Evolutionary conservation across 257 asterid genomes (phyloP), one percentile per base, ranked within the genome.

Genomic region (Paraleonurus japonicus): DNA sequence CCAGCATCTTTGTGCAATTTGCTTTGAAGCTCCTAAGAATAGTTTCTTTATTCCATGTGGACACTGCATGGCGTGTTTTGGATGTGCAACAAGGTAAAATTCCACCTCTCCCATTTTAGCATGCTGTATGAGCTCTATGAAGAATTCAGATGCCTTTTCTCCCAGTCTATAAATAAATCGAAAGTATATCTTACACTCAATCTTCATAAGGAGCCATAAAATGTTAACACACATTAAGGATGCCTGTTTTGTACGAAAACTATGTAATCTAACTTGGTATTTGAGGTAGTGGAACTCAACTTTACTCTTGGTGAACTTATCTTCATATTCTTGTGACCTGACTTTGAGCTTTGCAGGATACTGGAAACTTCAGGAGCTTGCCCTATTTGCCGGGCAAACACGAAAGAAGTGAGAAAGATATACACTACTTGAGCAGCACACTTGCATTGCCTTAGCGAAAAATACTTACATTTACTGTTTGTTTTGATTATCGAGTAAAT

Each of bases 11-110:
- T 92, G 98, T 78, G 87, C 96, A 60, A 87, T 92, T 74, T 92
- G 98, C 83, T 92, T 85, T 76, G 92, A 90, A 82, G 92, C 93
- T 61, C 97, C 91, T 5, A 85, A 86, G 84, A 86, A 88, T 74
- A 83, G 85, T 74, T 90, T 92, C 86, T 92, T 90, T 78, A 78
- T 90, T 58, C 98, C 98, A 11, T 92, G 98, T 22, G 98, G 97
- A 30, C 97, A 92, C 76, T 86, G 89, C 67, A 92, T 77, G 57
- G 85, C 97, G 76, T 92, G 98, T 80, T 90, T 79, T 83, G 83
- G 79, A 61, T 92, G 98, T 72, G 92, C 87, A 24, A 85, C 87
- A 68, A 90, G 91, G 98, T 90, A 76, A 55, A 19, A 37, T 65
- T 26, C 47, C 67, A 45, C 65, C 58, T 32, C 12, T 62, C 59